phyloP scores from a whole-genome alignment of 202 grass and related monocot species.

The Carex arenaria region DNA sequence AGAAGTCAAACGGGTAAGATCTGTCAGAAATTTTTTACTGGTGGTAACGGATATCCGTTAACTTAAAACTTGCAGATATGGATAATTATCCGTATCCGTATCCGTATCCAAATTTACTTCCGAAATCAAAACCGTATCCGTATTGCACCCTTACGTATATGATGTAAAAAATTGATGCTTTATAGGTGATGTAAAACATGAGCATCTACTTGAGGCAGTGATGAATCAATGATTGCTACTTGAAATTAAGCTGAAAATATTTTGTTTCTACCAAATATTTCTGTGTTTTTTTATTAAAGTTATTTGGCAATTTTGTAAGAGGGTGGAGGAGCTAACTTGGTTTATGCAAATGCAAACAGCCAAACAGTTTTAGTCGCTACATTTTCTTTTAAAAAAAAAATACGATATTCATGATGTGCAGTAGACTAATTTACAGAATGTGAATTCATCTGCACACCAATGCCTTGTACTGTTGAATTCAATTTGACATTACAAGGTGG shows the following conservation, averaged over 20 bases:
- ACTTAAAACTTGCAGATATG: no score
- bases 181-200: neutral
- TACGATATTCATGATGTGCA: neutral
- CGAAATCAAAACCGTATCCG: no score
- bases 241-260: neutral
- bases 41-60: no score
- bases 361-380: neutral
- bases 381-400: neutral
- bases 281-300: neutral
- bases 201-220: neutral
- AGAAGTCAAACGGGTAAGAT: no score
- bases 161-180: neutral
- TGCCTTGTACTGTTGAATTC: neutral
- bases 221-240: neutral
- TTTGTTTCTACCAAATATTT: neutral
- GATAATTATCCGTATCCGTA: no score
- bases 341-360: neutral
- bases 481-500: neutral
- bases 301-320: neutral
- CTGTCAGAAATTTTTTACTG: no score
- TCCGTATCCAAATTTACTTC: no score
- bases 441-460: neutral
- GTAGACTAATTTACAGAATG: neutral
- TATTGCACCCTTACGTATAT: neutral
- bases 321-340: neutral